Base-by-base conservation (phyloP, 1,284 basidiomycete genomes). In the Austroboletus novae-zelandiae region DNA sequence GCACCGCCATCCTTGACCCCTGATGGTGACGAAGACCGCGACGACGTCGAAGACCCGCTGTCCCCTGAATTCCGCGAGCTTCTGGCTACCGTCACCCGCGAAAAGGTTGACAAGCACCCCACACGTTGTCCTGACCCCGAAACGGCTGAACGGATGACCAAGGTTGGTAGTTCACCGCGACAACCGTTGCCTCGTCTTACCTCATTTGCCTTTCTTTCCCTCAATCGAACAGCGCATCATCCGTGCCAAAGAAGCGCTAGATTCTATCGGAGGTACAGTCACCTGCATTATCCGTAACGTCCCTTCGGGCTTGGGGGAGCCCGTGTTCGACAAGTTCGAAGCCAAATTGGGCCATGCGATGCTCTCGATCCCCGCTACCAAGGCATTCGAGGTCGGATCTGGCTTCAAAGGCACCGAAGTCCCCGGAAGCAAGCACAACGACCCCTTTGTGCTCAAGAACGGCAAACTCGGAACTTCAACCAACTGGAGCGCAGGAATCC, bases 241-340 rank as follows among this genome's bases (percentile, higher is more conserved):
- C 56, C 87, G 90, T 49, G 94, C 97, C 41, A 98, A 98, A 71
- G 86, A 91, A 17, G 79, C 84, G 14, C 76, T 86, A 58, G 97
- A 99, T 74, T 98, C 94, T 5, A 97, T 99, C 60, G 97, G 97
- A 52, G 97, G 97, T 23, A 98, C 93, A 7, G 85, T 99, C 52
- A 98, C 94, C 47, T 99, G 97, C 70, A 91, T 99, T 37, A 91
- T 99, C 64, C 89, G 96, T 48, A 83, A 87, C 57, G 84, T 90
- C 7, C 95, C 97, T 37, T 73, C 87, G 17, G 97, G 97, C 3
- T 82, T 99, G 34, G 97, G 97, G 50, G 97, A 99, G 71, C 97
- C 97, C 41, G 91, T 93, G 51, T 99, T 99, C 69, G 95, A 99
- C 80, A 99, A 99, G 76, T 87, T 99, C 67, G 97, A 98, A 71